phyloP scores from a whole-genome alignment of 208 protist genomes.

The Balamuthia mandrillaris region DNA sequence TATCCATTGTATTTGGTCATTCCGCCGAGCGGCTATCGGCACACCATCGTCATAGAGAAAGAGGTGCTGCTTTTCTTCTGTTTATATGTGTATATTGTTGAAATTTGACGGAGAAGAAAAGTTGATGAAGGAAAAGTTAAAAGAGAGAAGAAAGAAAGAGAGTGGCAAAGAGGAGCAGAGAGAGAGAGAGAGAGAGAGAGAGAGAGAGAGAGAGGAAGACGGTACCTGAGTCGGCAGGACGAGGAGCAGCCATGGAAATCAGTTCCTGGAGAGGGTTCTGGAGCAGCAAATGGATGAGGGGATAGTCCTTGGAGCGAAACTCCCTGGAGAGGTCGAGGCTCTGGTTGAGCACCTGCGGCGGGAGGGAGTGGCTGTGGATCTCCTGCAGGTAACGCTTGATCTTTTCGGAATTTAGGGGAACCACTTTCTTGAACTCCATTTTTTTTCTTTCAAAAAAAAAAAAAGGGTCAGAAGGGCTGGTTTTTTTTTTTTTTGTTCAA shows the following conservation, averaged over 20 bases:
- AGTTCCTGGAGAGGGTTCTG: conserved; percentile 32
- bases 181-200: background rate
- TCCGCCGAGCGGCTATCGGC: conserved; percentile 6
- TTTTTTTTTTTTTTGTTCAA: too few species aligned
- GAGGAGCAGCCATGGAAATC: conserved; percentile 19
- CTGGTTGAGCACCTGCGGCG: conserved; percentile 22
- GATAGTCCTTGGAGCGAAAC: conserved; percentile 36
- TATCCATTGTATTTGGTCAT: conserved; percentile 29
- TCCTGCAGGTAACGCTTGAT: conserved; percentile 34
- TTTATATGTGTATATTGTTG: too few species aligned
- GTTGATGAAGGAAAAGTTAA: background rate
- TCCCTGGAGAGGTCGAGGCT: conserved; percentile 33
- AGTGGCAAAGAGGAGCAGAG: too few species aligned
- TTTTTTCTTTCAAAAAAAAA: too few species aligned
- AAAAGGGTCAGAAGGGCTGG: too few species aligned
- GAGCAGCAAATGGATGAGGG: conserved; percentile 30
- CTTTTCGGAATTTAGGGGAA: conserved; percentile 14
- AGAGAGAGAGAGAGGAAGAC: background rate
- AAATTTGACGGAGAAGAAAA: background rate
- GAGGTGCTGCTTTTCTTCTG: too few species aligned
- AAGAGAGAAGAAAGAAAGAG: background rate
- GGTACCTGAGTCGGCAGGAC: background rate
- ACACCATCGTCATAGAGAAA: conserved; percentile 27
- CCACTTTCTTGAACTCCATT: conserved; percentile 30
- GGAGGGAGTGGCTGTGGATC: background rate